Conservation (phyloP, 106 monocot species). For the Dioscorea alata region DNA sequence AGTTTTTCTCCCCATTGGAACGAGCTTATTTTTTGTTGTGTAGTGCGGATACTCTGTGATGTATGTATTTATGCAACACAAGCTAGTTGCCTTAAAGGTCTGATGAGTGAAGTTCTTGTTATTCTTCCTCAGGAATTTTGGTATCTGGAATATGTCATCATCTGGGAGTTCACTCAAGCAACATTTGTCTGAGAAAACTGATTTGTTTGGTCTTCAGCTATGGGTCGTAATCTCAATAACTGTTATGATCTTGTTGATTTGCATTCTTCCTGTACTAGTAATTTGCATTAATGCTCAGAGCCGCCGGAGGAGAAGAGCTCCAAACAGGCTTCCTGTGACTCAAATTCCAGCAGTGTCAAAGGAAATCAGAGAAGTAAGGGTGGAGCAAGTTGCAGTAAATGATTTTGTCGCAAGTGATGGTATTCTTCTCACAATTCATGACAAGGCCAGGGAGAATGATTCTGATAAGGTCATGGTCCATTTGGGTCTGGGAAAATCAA, state of each 20-base stretch:
- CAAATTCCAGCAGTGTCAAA: slow-evolving; percentile 35
- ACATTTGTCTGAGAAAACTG: slow-evolving; percentile 38
- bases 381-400: slow-evolving; percentile 16
- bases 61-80: no score
- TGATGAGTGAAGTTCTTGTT: no score
- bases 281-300: slow-evolving; percentile 15
- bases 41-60: no score
- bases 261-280: slow-evolving; percentile 10
- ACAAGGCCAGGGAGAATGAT: slow-evolving; percentile 15
- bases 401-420: slow-evolving; percentile 18
- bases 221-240: slow-evolving; percentile 48
- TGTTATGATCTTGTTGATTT: slow-evolving; percentile 20
- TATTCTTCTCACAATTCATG: slow-evolving; percentile 12
- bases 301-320: slow-evolving; percentile 18
- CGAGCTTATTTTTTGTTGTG: no score
- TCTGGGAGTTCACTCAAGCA: slow-evolving; percentile 28
- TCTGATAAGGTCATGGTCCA: slow-evolving; percentile 22
- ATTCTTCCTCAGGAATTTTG: neutral
- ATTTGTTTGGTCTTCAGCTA: slow-evolving; percentile 46
- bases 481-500: slow-evolving; percentile 14
- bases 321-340: slow-evolving; percentile 2
- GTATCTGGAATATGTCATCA: slow-evolving; percentile 31
- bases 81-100: no score
- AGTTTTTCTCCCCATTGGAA: no score
- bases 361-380: slow-evolving; percentile 34